Conservation (phyloP, 2,329 filamentous ascomycete genomes). For the Aspergillus niger region DNA sequence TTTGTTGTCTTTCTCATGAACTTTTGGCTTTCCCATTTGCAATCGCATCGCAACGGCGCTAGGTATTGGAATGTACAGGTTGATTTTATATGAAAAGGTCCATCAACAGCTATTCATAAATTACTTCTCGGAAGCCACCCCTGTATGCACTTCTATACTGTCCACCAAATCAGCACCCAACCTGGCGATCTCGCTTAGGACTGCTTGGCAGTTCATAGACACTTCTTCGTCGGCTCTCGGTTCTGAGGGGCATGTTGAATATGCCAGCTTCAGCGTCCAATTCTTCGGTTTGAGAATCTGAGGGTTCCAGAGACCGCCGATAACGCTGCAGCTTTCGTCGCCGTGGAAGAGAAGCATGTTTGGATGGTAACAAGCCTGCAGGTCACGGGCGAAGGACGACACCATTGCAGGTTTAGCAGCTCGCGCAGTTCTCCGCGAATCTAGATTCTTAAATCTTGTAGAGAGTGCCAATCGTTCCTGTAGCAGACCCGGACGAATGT, state of each 20-base stretch:
- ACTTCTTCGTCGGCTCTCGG: constrained; percentile 26
- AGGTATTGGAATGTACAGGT: constrained; percentile 17
- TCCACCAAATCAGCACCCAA: constrained; percentile 66
- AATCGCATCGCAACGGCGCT: constrained; percentile 37
- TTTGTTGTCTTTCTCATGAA: constrained; percentile 10
- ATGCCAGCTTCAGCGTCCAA: constrained; percentile 42
- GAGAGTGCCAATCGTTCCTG: constrained; percentile 39
- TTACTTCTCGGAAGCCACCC: constrained; percentile 16
- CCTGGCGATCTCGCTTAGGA: constrained; percentile 49
- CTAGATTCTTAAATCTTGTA: constrained; percentile 75
- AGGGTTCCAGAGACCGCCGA: constrained; percentile 69
- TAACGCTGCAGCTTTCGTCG: constrained; percentile 55
- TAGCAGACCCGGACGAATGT: constrained; percentile 61
- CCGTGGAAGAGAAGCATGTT: constrained; percentile 80
- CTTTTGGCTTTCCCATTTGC: constrained; percentile 6
- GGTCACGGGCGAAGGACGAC: constrained; percentile 65
- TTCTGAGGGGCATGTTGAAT: constrained; percentile 36
- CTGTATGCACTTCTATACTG: constrained; percentile 59
- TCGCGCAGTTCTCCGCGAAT: constrained; percentile 48
- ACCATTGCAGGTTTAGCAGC: constrained; percentile 63
- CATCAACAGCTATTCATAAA: constrained; percentile 12
- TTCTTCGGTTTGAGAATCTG: constrained; percentile 31
- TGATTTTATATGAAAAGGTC: constrained; percentile 9
- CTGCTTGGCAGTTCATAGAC: constrained; percentile 42
- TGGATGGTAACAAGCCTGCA: constrained; percentile 67